Conservation (phyloP, 805 yeast species). For the Priceomyces carsonii region DNA sequence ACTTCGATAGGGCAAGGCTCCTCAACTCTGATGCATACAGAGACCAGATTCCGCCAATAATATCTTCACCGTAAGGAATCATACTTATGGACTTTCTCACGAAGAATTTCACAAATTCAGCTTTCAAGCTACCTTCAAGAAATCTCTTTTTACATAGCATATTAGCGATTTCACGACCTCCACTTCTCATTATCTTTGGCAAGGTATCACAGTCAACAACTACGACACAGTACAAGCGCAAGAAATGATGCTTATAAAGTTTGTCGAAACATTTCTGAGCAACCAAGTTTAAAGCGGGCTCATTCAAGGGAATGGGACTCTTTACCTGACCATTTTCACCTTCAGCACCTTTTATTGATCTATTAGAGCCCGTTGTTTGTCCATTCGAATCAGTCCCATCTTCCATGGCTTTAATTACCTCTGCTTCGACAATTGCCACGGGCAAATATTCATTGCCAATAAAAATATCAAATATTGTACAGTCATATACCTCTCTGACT, state of each 20-base stretch:
- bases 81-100: slow-evolving; percentile 61
- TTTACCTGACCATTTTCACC: slow-evolving; percentile 17
- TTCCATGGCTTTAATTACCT: slow-evolving; percentile 38
- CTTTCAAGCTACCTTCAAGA: slow-evolving; percentile 73
- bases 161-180: slow-evolving; percentile 90
- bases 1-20: slow-evolving; percentile 55
- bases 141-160: slow-evolving; percentile 79
- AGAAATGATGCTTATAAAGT: slow-evolving; percentile 54
- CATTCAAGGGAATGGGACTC: slow-evolving; percentile 45
- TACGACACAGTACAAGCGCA: slow-evolving; percentile 78
- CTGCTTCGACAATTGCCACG: slow-evolving; percentile 81
- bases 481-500: slow-evolving; percentile 80
- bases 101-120: slow-evolving; percentile 80
- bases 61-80: slow-evolving; percentile 74
- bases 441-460: slow-evolving; percentile 81
- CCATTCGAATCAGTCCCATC: slow-evolving; percentile 17
- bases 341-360: slow-evolving; percentile 8
- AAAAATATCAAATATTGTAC: slow-evolving; percentile 85
- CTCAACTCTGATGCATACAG: slow-evolving; percentile 70
- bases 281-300: slow-evolving; percentile 42
- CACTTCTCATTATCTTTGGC: slow-evolving; percentile 82
- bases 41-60: slow-evolving; percentile 83
- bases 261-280: slow-evolving; percentile 47
- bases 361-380: slow-evolving; percentile 17
- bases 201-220: slow-evolving; percentile 78